phyloP scores from a whole-genome alignment of 352 stramenopile species.

The Pythium myriotylum region DNA sequence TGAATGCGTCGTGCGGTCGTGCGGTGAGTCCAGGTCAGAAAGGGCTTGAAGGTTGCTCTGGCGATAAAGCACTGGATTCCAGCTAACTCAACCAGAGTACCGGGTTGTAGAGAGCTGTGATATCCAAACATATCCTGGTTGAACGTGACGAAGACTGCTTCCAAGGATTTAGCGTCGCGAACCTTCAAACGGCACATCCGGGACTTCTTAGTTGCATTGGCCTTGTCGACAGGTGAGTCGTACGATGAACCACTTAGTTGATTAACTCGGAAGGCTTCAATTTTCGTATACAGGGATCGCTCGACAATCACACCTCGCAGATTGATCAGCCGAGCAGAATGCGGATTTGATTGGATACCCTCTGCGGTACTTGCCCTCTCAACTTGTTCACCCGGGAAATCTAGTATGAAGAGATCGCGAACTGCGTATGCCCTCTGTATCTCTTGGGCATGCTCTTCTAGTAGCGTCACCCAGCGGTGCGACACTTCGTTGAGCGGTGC shows the following conservation, averaged over 20 bases:
- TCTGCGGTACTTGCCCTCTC: not conserved
- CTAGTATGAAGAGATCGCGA: conserved; percentile 17
- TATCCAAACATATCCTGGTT: conserved; percentile 49
- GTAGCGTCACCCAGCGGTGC: not conserved
- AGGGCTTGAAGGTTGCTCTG: conserved; percentile 62
- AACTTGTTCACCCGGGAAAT: not conserved
- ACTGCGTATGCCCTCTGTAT: not conserved
- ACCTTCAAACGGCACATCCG: conserved; percentile 33
- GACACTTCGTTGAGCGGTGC: not conserved
- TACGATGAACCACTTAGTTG: not conserved
- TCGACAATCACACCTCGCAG: conserved; percentile 18
- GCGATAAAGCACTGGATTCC: conserved; percentile 60
- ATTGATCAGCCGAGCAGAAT: conserved; percentile 21
- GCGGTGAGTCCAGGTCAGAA: conserved; percentile 52
- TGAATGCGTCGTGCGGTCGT: conserved; percentile 5
- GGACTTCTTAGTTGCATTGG: not conserved
- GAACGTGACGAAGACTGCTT: conserved; percentile 52
- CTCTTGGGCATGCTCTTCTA: conserved; percentile 4
- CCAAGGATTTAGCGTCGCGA: conserved; percentile 43
- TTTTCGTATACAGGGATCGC: conserved; percentile 16
- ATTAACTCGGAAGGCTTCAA: not conserved
- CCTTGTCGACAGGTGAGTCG: too few species aligned
- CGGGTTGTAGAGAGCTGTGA: conserved; percentile 32
- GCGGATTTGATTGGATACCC: conserved; percentile 2
- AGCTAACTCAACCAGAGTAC: conserved; percentile 49